Conservation (phyloP, 2,329 filamentous ascomycete genomes). For the Myrmaecium sp. region DNA sequence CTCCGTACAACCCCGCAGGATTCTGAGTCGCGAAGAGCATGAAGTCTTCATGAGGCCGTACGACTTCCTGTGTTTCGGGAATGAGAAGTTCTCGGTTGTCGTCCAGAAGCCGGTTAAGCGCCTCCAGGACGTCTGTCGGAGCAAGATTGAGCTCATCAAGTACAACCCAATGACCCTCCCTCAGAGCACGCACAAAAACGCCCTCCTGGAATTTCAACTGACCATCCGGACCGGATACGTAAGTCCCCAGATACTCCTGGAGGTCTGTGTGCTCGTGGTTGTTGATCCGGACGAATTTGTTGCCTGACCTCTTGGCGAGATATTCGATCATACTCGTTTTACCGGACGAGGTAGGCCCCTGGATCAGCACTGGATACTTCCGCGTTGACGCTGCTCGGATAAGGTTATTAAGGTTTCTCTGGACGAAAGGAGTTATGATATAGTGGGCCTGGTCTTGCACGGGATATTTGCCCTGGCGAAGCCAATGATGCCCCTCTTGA, state of each 20-base stretch:
- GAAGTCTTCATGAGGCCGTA: slow-evolving; percentile 84
- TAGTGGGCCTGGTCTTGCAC: slow-evolving; percentile 69
- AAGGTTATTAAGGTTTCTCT: slow-evolving; percentile 84
- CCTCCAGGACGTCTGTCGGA: slow-evolving; percentile 91
- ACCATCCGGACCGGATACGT: slow-evolving; percentile 71
- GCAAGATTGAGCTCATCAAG: slow-evolving; percentile 94
- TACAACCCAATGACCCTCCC: slow-evolving; percentile 93
- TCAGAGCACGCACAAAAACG: slow-evolving; percentile 76
- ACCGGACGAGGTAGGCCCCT: slow-evolving; percentile 90
- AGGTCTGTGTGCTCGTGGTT: slow-evolving; percentile 98
- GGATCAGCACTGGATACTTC: slow-evolving; percentile 82
- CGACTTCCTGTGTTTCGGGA: slow-evolving; percentile 87
- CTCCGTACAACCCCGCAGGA: slow-evolving; percentile 85
- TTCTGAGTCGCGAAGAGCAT: slow-evolving; percentile 98
- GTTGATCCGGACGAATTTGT: slow-evolving; percentile 96
- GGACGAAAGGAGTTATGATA: slow-evolving; percentile 90
- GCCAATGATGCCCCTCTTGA: slow-evolving; percentile 79
- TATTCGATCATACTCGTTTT: slow-evolving; percentile 99
- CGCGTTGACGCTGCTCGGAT: slow-evolving; percentile 85
- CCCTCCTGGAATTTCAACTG: slow-evolving; percentile 85
- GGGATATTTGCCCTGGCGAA: slow-evolving; percentile 54
- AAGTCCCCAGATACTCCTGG: slow-evolving; percentile 93
- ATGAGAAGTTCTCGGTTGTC: slow-evolving; percentile 93
- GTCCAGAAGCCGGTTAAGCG: slow-evolving; percentile 83
- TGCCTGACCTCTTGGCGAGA: slow-evolving; percentile 87